Percentiles rank a stretch among this genome's conserved stretches.
Conservation (phyloP, 805 yeast genomes). For the Nakazawaea laoshanensis region DNA sequence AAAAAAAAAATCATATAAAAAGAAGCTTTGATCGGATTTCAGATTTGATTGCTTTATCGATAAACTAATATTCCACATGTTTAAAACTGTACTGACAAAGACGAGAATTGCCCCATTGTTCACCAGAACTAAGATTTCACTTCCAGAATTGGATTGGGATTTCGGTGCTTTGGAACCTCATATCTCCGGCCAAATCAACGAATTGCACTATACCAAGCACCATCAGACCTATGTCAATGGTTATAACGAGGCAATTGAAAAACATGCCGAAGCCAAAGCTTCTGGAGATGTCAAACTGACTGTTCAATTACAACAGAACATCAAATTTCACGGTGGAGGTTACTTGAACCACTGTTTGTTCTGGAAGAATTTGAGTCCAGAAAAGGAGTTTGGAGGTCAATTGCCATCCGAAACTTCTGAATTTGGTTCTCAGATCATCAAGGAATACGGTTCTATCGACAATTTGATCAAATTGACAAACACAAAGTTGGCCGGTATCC, state of each 20-base stretch:
- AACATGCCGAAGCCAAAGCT: conserved; percentile 55
- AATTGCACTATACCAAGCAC: conserved; percentile 81
- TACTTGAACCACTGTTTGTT: conserved; percentile 77
- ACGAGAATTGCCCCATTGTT: conserved; percentile 13
- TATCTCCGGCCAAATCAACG: conserved; percentile 82
- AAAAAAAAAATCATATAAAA: too few relatives aligned
- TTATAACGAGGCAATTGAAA: conserved; percentile 70
- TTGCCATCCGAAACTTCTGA: conserved; percentile 46
- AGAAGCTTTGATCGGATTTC: too few relatives aligned
- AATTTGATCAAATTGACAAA: conserved; percentile 56
- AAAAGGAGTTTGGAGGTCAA: conserved; percentile 68
- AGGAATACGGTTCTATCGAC: conserved; percentile 69
- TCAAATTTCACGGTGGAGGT: conserved; percentile 93
- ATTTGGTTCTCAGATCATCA: conserved; percentile 48
- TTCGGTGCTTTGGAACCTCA: conserved; percentile 80
- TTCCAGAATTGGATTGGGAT: conserved; percentile 80
- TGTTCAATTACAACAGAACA: conserved; percentile 58
- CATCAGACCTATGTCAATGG: conserved; percentile 89
- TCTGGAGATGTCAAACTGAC: conserved; percentile 52
- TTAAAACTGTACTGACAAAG: too few relatives aligned
- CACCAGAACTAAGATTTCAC: conserved; percentile 55
- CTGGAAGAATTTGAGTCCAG: conserved; percentile 85
- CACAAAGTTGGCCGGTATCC: conserved; percentile 72
- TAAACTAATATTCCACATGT: too few relatives aligned
- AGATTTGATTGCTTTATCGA: too few relatives aligned